Conservation (phyloP, 1,139 yeast genomes). For the Starmera stellimalicola region DNA sequence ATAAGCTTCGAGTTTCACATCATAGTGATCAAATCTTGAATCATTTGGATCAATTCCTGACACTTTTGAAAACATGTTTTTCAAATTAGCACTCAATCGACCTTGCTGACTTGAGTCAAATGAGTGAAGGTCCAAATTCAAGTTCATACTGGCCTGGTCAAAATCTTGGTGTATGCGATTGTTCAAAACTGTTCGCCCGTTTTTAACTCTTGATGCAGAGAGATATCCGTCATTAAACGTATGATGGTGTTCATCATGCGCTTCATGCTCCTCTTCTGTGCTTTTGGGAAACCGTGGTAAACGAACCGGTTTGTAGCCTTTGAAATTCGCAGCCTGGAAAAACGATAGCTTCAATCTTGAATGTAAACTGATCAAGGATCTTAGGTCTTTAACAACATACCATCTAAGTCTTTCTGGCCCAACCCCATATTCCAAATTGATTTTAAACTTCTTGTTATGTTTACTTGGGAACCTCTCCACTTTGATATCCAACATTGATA, state of each 20-base stretch:
- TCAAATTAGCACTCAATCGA: conserved; percentile 4
- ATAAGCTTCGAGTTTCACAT: conserved; percentile 45
- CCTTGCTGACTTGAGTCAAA: neutral
- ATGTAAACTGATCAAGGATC: conserved; percentile 64
- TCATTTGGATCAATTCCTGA: conserved; percentile 5
- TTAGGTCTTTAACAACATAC: conserved; percentile 65
- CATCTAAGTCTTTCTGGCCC: conserved; percentile 75
- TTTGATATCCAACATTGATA: conserved; percentile 61
- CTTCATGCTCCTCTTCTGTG: conserved; percentile 17
- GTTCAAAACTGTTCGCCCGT: too few species aligned
- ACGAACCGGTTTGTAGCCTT: conserved; percentile 23
- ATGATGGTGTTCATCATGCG: conserved; percentile 15
- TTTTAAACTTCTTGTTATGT: conserved; percentile 33
- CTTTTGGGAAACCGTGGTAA: conserved; percentile 35
- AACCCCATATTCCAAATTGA: conserved; percentile 83
- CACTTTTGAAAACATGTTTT: conserved; percentile 10
- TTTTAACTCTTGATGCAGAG: conserved; percentile 11
- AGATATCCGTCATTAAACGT: conserved; percentile 16
- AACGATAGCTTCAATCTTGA: conserved; percentile 49
- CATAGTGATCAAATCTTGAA: conserved; percentile 8
- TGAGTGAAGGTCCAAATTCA: neutral
- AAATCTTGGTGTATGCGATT: too few species aligned
- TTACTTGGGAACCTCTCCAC: conserved; percentile 26
- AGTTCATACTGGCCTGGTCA: neutral
- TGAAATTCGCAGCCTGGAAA: conserved; percentile 27